Conservation (phyloP, 2,329 filamentous ascomycete genomes). For the Fonsecaea monophora region DNA sequence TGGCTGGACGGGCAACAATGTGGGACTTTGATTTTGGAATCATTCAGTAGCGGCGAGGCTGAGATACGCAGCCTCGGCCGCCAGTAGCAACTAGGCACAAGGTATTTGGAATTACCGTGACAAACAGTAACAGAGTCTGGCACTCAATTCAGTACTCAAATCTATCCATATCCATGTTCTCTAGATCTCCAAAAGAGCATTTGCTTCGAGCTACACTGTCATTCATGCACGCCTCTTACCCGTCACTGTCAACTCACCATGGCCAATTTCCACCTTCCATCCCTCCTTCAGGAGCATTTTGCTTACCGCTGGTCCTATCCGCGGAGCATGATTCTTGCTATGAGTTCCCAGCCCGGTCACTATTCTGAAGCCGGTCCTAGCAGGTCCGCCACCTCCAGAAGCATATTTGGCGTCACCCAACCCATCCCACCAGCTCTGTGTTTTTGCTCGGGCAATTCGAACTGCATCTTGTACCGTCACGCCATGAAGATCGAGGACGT, state of each 20-base stretch:
- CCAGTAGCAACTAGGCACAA: background rate
- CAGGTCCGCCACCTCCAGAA: slow-evolving; percentile 51
- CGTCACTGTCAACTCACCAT: slow-evolving; percentile 72
- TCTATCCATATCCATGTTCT: background rate
- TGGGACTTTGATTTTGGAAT: slow-evolving; percentile 22
- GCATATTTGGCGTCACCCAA: slow-evolving; percentile 70
- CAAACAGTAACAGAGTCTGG: background rate
- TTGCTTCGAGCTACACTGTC: background rate
- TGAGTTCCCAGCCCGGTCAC: slow-evolving; percentile 84
- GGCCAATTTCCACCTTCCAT: slow-evolving; percentile 78
- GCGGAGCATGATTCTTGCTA: slow-evolving; percentile 75
- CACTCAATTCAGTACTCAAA: background rate
- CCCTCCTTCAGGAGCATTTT: slow-evolving; percentile 76
- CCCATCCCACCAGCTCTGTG: slow-evolving; percentile 76
- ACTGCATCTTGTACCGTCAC: slow-evolving; percentile 81
- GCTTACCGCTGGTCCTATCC: slow-evolving; percentile 79
- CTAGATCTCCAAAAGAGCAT: background rate
- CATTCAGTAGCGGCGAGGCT: slow-evolving; percentile 20
- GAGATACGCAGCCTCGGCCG: slow-evolving; percentile 9
- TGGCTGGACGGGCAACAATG: background rate
- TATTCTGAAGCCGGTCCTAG: slow-evolving; percentile 69
- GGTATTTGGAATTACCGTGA: slow-evolving; percentile 15
- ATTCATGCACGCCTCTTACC: slow-evolving; percentile 55
- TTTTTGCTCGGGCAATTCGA: slow-evolving; percentile 73
- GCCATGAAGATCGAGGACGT: slow-evolving; percentile 79